Base-by-base conservation (phyloP, 2,329 filamentous ascomycete species). In the Emericellopsis cladophorae region DNA sequence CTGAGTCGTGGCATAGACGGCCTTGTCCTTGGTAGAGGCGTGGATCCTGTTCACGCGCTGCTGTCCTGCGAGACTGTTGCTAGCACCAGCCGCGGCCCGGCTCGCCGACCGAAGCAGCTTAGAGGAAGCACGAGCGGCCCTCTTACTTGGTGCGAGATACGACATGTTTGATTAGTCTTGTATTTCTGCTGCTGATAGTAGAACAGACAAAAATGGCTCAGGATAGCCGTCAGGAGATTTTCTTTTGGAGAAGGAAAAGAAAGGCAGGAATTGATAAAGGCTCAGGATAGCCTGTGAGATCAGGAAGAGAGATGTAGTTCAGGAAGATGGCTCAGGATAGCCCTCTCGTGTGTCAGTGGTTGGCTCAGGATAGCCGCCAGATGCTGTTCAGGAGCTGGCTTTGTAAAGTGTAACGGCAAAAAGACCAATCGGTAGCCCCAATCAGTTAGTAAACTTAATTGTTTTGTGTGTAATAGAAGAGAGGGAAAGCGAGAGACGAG, bases 41-140 rank as follows among this genome's bases (percentile, higher is more conserved):
- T 50, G 48, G 37, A 50, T 46, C 36, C 44, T 31, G 54, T 59
- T 38, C 15, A 26, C 40, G 37, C 24, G 37, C 21, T 24, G 37
- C 21, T 39, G 37, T 14, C n/a, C n/a, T 14, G 24, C 36, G 36
- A 37, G 6, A 9, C 11, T 15, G 14, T 21, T 32, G 32, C 24
- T 18, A 35, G 35, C 15, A 15, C 14, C 21, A 35, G 24, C 26
- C 15, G 34, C 36, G 24, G 26, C 40, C 23, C 15, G 14, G 21
- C 26, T 31, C 5, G 36, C 36, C 16, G 40, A 37, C 2, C 40
- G 40, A 14, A 42, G 36, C 22, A 37, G n/a, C 5, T 24, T 26
- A 9, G 40, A 42, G 7, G 40, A 37, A 22, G 40, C 40, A 32
- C 40, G 40, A 15, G 37, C 35, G 40, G 40, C 40, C 40, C 21